Conservation (phyloP, 805 yeast species). For the Lipomyces yamadae region DNA sequence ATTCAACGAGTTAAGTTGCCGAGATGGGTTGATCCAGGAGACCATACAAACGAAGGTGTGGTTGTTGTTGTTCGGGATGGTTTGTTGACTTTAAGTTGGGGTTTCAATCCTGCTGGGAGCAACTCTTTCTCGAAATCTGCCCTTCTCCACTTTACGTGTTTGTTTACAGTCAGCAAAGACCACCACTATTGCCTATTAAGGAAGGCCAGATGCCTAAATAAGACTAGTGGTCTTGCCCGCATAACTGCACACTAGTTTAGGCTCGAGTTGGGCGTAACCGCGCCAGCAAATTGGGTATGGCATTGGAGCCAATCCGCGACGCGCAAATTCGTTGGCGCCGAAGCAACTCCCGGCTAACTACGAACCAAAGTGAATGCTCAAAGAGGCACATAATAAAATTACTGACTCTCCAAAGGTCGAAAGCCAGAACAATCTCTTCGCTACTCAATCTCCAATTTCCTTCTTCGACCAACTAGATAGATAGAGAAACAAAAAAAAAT, state of each 20-base stretch:
- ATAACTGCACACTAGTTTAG: background rate
- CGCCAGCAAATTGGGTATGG: background rate
- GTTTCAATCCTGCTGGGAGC: background rate
- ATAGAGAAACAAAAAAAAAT: constrained; percentile 13
- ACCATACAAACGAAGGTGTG: background rate
- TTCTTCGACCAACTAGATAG: background rate
- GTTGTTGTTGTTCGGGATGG: background rate
- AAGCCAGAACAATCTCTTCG: background rate
- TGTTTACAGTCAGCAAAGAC: background rate
- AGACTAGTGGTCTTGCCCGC: background rate
- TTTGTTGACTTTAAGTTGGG: background rate
- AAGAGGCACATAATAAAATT: too few relatives aligned
- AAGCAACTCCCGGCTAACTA: too few relatives aligned
- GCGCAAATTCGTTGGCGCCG: background rate
- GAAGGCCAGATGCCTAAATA: background rate
- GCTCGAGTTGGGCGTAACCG: background rate
- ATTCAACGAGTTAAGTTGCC: background rate
- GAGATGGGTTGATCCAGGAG: constrained; percentile 9
- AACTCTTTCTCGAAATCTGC: background rate
- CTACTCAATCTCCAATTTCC: background rate
- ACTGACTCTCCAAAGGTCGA: too few relatives aligned
- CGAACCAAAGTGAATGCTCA: too few relatives aligned
- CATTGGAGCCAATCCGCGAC: constrained; percentile 7
- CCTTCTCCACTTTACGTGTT: background rate
- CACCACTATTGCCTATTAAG: background rate